Conservation (phyloP, 208 protist genomes). For the Acanthamoeba castellanii region DNA sequence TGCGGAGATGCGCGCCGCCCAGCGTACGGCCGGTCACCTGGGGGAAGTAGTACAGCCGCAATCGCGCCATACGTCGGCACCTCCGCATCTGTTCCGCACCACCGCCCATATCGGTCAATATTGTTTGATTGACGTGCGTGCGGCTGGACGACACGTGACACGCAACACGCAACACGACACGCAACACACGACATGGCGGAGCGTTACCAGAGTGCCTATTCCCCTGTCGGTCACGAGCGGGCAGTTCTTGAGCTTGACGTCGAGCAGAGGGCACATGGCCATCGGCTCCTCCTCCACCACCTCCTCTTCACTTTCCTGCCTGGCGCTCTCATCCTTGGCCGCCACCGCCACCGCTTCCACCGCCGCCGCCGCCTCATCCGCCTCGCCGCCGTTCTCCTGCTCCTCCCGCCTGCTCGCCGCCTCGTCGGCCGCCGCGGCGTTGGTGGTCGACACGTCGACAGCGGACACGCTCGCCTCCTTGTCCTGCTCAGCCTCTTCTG, state of each 20-base stretch:
- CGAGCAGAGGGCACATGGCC: not conserved
- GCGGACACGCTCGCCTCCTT: too few species aligned
- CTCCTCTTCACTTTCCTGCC: not conserved
- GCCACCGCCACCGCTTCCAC: too few species aligned
- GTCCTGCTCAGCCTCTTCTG: too few species aligned
- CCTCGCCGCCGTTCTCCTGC: too few species aligned
- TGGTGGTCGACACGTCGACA: too few species aligned
- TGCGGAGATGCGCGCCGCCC: not conserved
- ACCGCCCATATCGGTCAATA: not conserved
- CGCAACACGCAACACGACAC: too few species aligned
- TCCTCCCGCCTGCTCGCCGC: too few species aligned
- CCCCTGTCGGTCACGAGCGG: not conserved
- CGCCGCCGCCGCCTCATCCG: too few species aligned
- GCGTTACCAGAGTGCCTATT: not conserved
- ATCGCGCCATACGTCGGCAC: not conserved
- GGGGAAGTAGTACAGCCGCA: slow-evolving; percentile 11
- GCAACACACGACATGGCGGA: too few species aligned
- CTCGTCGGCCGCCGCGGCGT: too few species aligned
- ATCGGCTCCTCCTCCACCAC: not conserved
- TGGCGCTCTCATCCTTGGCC: not conserved
- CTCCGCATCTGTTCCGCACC: not conserved
- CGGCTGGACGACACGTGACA: too few species aligned
- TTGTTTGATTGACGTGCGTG: too few species aligned
- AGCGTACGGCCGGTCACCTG: not conserved
- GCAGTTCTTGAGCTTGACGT: slow-evolving; percentile 9